Conservation (phyloP, 306 rosid species). For the Morella rubra region DNA sequence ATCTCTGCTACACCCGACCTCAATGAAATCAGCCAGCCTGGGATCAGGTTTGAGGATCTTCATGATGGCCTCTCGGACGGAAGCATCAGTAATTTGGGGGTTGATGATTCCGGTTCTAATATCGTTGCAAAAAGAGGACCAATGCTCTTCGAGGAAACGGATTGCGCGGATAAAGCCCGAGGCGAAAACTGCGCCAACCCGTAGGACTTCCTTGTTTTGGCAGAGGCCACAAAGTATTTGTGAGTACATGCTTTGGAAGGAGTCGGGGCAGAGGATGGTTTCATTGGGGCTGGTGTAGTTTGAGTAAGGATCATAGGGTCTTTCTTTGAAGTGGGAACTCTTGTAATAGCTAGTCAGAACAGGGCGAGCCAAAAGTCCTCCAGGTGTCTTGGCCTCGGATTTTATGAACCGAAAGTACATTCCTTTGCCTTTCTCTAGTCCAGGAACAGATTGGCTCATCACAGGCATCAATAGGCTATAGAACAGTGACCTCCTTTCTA, state of each 20-base stretch:
- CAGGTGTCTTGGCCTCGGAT: constrained; percentile 74
- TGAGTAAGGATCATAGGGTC: constrained; percentile 80
- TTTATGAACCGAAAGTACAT: constrained; percentile 86
- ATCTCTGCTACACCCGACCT: constrained; percentile 49
- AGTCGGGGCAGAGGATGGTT: constrained; percentile 71
- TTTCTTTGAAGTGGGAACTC: constrained; percentile 56
- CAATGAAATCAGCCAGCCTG: constrained; percentile 54
- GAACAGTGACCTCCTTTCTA: constrained; percentile 51
- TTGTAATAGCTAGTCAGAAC: constrained; percentile 84
- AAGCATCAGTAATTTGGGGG: constrained; percentile 39
- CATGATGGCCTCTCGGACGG: constrained; percentile 54
- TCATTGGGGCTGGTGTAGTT: constrained; percentile 85
- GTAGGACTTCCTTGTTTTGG: constrained; percentile 60
- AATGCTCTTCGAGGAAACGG: constrained; percentile 69
- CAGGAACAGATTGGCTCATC: constrained; percentile 61
- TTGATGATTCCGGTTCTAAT: constrained; percentile 60
- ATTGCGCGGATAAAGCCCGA: constrained; percentile 80
- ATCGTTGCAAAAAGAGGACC: constrained; percentile 59
- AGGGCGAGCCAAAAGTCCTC: constrained; percentile 74
- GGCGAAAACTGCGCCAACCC: constrained; percentile 84
- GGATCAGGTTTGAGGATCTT: constrained; percentile 55
- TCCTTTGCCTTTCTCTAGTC: constrained; percentile 81
- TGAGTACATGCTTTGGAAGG: constrained; percentile 92
- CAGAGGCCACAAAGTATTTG: constrained; percentile 80
- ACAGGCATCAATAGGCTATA: constrained; percentile 80